phyloP scores from a whole-genome alignment of 805 yeast species.

The Hanseniaspora clermontiae region DNA sequence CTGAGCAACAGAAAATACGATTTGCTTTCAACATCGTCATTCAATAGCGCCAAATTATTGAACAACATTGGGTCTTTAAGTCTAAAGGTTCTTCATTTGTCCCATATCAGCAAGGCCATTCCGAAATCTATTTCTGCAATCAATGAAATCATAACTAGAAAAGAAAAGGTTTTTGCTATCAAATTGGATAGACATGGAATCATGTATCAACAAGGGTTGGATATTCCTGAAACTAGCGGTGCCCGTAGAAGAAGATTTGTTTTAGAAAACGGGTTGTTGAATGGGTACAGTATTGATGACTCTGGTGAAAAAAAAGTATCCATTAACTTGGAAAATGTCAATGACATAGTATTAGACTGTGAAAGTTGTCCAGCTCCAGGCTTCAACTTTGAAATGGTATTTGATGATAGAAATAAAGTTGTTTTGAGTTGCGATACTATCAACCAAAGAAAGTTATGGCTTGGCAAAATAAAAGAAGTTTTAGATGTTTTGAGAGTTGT shows the following conservation, averaged over 20 bases:
- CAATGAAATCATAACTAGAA: background rate
- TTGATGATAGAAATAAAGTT: background rate
- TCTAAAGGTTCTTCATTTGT: constrained; percentile 6
- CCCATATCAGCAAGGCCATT: constrained; percentile 2
- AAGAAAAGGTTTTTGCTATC: background rate
- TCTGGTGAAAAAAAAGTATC: background rate
- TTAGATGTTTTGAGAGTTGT: background rate
- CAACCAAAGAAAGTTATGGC: constrained; percentile 6
- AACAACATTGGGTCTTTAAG: background rate
- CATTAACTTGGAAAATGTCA: constrained; percentile 3
- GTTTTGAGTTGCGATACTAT: constrained; percentile 8
- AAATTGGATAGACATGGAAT: background rate
- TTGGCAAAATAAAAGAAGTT: constrained; percentile 2
- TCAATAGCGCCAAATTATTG: background rate
- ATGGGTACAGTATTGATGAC: background rate
- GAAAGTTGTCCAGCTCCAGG: constrained; percentile 10
- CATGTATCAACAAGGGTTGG: constrained; percentile 11
- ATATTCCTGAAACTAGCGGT: background rate
- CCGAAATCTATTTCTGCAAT: constrained; percentile 14
- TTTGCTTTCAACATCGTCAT: background rate
- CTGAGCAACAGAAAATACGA: background rate
- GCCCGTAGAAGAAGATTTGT: constrained; percentile 11
- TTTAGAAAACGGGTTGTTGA: background rate
- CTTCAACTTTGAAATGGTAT: constrained; percentile 2
- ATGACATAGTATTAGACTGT: background rate